Conservation (phyloP, 208 protist species). For the Wallacemonas collosoma region DNA sequence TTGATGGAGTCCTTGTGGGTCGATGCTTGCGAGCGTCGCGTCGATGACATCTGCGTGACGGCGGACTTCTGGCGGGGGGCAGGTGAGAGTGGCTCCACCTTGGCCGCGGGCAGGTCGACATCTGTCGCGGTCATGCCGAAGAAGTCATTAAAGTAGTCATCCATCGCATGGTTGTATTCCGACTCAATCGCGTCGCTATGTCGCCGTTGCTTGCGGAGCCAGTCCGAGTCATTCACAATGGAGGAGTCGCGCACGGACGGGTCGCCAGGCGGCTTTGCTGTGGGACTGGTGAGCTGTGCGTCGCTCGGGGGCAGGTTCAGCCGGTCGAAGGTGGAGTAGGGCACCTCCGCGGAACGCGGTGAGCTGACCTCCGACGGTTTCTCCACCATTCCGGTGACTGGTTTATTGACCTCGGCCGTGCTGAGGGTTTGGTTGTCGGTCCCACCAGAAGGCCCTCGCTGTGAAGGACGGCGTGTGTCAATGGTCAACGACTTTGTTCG, state of each 20-base stretch:
- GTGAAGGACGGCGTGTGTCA: too few relatives aligned
- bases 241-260: neutral
- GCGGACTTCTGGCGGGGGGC: neutral
- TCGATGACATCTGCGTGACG: neutral
- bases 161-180: neutral
- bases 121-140: neutral
- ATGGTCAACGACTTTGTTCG: neutral
- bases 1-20: neutral
- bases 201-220: too few relatives aligned
- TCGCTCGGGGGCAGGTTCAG: too few relatives aligned
- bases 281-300: too few relatives aligned
- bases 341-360: too few relatives aligned
- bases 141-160: conserved; percentile 4
- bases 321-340: too few relatives aligned
- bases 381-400: too few relatives aligned
- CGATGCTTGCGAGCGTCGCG: neutral
- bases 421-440: too few relatives aligned
- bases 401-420: too few relatives aligned
- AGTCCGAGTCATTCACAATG: neutral
- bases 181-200: neutral
- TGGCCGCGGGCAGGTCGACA: neutral
- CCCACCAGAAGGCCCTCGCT: too few relatives aligned
- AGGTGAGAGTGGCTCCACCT: neutral
- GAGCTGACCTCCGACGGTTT: too few relatives aligned
- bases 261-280: too few relatives aligned